Conservation (phyloP, 768 basidiomycete genomes). For the Termitomyces sp. region DNA sequence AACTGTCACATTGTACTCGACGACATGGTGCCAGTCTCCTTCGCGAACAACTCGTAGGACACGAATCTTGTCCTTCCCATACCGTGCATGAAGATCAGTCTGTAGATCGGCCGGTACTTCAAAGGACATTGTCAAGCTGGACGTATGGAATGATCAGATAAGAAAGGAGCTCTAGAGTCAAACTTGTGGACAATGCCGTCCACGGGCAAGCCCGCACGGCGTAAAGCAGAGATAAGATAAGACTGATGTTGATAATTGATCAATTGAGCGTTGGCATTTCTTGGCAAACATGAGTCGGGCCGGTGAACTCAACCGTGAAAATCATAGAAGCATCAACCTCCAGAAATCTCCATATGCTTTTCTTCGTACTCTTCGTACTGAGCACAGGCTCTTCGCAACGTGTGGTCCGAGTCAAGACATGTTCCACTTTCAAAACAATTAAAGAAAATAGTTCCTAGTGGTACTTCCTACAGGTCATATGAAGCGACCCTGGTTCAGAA, state of each 20-base stretch:
- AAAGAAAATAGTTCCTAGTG: too few species aligned
- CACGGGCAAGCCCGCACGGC: too few species aligned
- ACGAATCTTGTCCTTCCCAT: constrained; percentile 87
- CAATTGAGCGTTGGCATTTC: too few species aligned
- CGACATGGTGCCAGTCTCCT: constrained; percentile 60
- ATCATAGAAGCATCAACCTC: background rate
- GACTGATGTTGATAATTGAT: too few species aligned
- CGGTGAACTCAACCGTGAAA: background rate
- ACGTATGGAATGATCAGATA: too few species aligned
- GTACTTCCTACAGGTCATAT: too few species aligned
- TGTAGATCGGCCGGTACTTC: background rate
- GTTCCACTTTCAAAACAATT: too few species aligned
- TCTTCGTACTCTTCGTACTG: background rate
- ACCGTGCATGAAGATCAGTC: constrained; percentile 39
- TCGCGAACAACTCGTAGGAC: constrained; percentile 81
- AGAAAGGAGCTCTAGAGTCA: too few species aligned
- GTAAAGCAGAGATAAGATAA: too few species aligned
- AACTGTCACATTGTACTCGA: constrained; percentile 78
- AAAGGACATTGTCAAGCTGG: background rate
- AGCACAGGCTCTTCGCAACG: background rate
- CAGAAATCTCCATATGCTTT: background rate
- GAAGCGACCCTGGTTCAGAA: too few species aligned
- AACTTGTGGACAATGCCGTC: too few species aligned
- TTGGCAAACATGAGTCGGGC: too few species aligned
- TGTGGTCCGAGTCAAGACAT: background rate